A percentile compares a stretch with the other conserved stretches of the same genome.
Evolutionary conservation across 106 monocot genomes (phyloP).

Genomic region (Posidonia australis): DNA sequence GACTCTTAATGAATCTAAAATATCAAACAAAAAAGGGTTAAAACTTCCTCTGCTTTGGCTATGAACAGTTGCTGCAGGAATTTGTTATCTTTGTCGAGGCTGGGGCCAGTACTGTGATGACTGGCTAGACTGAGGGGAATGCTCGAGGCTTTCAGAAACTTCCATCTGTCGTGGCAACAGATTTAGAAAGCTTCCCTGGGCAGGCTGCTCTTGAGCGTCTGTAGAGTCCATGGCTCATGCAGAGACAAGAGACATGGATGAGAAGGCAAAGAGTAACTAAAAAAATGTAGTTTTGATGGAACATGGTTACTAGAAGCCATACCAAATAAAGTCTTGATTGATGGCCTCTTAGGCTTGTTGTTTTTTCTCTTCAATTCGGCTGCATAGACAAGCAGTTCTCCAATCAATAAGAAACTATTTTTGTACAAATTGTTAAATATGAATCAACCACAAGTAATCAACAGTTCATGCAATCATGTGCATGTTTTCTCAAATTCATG

Average conservation of each 20-base stretch:
- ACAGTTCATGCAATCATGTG: background rate
- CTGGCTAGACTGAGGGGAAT: slow-evolving; percentile 54
- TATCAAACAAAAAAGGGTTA: background rate
- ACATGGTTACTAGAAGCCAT: background rate
- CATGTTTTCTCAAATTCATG: background rate
- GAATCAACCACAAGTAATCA: background rate
- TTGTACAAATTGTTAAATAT: too few species aligned
- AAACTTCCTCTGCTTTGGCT: background rate
- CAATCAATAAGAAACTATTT: background rate
- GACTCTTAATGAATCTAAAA: slow-evolving; percentile 3
- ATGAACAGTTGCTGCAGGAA: slow-evolving; percentile 12
- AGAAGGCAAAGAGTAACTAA: background rate
- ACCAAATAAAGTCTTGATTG: slow-evolving; percentile 77
- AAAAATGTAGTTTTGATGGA: background rate
- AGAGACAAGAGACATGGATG: background rate
- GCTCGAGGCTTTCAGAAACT: slow-evolving; percentile 52
- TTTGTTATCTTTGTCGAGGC: slow-evolving; percentile 34
- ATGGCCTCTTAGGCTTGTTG: slow-evolving; percentile 60
- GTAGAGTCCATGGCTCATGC: background rate
- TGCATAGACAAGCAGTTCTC: slow-evolving; percentile 9
- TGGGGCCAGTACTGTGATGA: slow-evolving; percentile 26
- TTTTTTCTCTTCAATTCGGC: slow-evolving; percentile 65
- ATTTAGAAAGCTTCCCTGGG: slow-evolving; percentile 74
- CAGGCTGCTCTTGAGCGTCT: slow-evolving; percentile 32
- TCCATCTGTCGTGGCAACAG: slow-evolving; percentile 71